phyloP scores from a whole-genome alignment of 148 eudicot genomes.

The Bassia scoparia region DNA sequence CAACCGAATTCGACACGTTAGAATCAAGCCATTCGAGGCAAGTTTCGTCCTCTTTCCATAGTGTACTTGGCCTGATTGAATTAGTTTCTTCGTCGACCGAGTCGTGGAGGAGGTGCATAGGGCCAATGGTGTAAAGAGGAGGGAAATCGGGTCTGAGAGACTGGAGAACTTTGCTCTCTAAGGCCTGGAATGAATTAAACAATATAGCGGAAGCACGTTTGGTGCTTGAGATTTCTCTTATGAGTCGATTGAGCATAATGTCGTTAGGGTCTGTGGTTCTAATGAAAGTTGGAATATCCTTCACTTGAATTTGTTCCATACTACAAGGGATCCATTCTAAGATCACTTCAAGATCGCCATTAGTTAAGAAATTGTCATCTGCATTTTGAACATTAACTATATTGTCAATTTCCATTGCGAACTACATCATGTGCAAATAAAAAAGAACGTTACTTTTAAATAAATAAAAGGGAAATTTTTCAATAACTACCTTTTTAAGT shows the following conservation, averaged over 20 bases:
- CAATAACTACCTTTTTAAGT: no score
- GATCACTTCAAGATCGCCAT: slow-evolving; percentile 36
- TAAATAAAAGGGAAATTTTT: no score
- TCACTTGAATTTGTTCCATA: slow-evolving; percentile 35
- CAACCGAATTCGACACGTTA: slow-evolving; percentile 8
- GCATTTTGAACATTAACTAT: no score
- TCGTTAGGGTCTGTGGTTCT: slow-evolving; percentile 44
- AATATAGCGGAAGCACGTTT: slow-evolving; percentile 38
- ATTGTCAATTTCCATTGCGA: no score
- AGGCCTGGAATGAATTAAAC: slow-evolving; percentile 36
- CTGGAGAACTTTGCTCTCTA: slow-evolving; percentile 32
- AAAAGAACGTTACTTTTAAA: no score
- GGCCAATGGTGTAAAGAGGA: slow-evolving; percentile 43
- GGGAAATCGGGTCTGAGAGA: slow-evolving; percentile 27
- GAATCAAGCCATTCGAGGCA: slow-evolving; percentile 33
- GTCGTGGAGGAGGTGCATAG: slow-evolving; percentile 26
- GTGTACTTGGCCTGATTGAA: slow-evolving; percentile 23
- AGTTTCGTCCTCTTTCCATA: slow-evolving; percentile 39
- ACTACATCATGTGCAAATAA: no score
- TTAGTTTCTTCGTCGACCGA: slow-evolving; percentile 13
- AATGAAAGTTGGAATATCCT: slow-evolving; percentile 42
- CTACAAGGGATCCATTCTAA: slow-evolving; percentile 38
- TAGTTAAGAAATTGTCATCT: slow-evolving; percentile 43
- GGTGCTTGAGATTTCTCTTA: not conserved
- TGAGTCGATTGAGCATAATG: slow-evolving; percentile 21